Evolutionary conservation across 352 stramenopile genomes (phyloP).

Genomic region (Globisporangium barbulae): DNA sequence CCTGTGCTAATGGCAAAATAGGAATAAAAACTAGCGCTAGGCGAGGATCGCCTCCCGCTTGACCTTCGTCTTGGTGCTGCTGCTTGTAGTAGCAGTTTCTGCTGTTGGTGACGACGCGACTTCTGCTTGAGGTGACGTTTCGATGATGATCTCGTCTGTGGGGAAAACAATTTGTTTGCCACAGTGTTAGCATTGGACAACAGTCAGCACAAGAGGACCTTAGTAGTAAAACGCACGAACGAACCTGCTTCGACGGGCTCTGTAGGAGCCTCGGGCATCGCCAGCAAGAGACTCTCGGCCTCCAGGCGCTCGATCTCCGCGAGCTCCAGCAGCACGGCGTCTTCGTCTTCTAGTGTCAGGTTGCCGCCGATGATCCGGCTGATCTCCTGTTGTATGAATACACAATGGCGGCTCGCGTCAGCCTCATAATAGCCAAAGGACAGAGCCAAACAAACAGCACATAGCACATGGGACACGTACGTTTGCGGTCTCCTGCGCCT

Average conservation of each 20-base stretch:
- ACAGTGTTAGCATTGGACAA: not conserved
- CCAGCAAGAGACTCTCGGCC: slow-evolving; percentile 41
- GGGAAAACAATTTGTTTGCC: not conserved
- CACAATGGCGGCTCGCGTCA: not conserved
- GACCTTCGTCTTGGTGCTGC: slow-evolving; percentile 2
- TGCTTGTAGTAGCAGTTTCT: not conserved
- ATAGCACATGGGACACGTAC: slow-evolving; percentile 30
- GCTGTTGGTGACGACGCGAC: not conserved
- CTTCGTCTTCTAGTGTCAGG: slow-evolving; percentile 81
- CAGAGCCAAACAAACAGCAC: not conserved
- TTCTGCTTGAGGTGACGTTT: slow-evolving; percentile 1
- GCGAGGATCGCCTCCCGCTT: slow-evolving; percentile 16
- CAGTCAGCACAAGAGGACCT: not conserved
- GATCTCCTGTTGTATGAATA: slow-evolving; percentile 62
- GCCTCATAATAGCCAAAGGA: not conserved
- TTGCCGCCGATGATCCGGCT: slow-evolving; percentile 73
- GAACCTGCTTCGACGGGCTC: slow-evolving; percentile 41
- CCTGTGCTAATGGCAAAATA: not conserved
- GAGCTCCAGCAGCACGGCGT: slow-evolving; percentile 80
- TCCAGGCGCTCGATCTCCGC: slow-evolving; percentile 82
- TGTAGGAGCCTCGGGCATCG: slow-evolving; percentile 61
- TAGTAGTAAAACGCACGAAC: not conserved
- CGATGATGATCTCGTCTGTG: not conserved
- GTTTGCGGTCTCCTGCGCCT: slow-evolving; percentile 74
- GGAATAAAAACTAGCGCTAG: slow-evolving; percentile 5